phyloP scores from a whole-genome alignment of 768 basidiomycete species.

The Mycena floridula region DNA sequence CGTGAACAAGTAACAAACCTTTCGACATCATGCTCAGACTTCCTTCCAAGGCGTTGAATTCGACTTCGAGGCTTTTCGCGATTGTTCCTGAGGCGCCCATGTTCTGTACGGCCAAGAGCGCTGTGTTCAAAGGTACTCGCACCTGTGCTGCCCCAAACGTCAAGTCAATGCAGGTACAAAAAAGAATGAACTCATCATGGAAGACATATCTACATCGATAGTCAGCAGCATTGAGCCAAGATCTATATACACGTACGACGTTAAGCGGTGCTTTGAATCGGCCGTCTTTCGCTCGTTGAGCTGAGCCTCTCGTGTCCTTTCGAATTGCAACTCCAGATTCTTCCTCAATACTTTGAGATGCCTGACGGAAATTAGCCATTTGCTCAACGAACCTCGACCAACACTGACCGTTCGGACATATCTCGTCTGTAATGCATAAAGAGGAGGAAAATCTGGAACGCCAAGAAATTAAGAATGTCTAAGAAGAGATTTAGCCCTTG shows the following conservation, averaged over 20 bases:
- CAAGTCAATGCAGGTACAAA: slow-evolving; percentile 37
- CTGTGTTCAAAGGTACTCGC: slow-evolving; percentile 77
- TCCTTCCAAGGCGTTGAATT: slow-evolving; percentile 76
- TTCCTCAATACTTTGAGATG: too few species aligned
- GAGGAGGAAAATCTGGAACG: slow-evolving; percentile 42
- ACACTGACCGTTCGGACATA: too few species aligned
- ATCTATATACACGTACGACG: slow-evolving; percentile 37
- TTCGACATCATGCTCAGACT: slow-evolving; percentile 71
- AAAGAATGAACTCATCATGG: slow-evolving; percentile 54
- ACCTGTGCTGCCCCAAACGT: slow-evolving; percentile 35
- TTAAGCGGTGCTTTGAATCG: slow-evolving; percentile 24
- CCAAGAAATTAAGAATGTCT: slow-evolving; percentile 43
- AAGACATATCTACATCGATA: slow-evolving; percentile 37
- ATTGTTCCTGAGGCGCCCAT: slow-evolving; percentile 77
- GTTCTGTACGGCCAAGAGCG: slow-evolving; percentile 86
- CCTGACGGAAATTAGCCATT: too few species aligned
- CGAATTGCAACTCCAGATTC: slow-evolving; percentile 46
- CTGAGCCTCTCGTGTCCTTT: slow-evolving; percentile 34
- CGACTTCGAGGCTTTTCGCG: slow-evolving; percentile 71
- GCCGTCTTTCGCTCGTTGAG: slow-evolving; percentile 3
- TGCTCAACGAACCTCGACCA: too few species aligned
- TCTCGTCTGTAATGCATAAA: slow-evolving; percentile 19
- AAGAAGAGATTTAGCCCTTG: too few species aligned
- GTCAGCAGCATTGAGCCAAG: neutral
- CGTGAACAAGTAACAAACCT: slow-evolving; percentile 25